phyloP scores from a whole-genome alignment of 2,329 filamentous ascomycete species.

The Colletotrichum gloeosporioides region DNA sequence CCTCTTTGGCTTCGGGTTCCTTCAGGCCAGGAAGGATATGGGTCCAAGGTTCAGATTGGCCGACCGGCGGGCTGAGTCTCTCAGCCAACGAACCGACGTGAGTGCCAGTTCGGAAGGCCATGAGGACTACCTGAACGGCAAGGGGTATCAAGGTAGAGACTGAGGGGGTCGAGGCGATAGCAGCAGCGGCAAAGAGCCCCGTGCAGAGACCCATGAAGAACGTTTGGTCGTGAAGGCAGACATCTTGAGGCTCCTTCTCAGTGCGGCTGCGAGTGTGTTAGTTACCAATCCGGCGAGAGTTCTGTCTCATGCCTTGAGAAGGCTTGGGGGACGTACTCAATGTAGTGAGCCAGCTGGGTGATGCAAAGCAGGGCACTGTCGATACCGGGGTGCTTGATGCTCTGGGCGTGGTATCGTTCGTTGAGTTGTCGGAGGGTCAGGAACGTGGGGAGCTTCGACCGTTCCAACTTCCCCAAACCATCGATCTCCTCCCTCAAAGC shows the following conservation, averaged over 20 bases:
- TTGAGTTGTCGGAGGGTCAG: constrained; percentile 68
- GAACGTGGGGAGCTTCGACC: constrained; percentile 66
- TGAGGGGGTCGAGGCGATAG: constrained; percentile 67
- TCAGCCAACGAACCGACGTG: constrained; percentile 58
- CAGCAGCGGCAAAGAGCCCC: constrained; percentile 72
- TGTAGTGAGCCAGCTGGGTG: constrained; percentile 71
- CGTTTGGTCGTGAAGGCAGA: constrained; percentile 53
- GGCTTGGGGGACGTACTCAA: constrained; percentile 58
- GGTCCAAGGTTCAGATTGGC: constrained; percentile 68
- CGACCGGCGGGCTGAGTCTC: constrained; percentile 41
- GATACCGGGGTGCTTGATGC: constrained; percentile 63
- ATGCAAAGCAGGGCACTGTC: constrained; percentile 70
- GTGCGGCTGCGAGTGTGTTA: constrained; percentile 46
- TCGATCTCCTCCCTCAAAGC: constrained; percentile 67
- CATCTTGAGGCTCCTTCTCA: constrained; percentile 61
- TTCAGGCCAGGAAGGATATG: constrained; percentile 65
- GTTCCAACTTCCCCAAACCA: constrained; percentile 59
- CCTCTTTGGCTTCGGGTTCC: constrained; percentile 54
- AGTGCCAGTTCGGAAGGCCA: constrained; percentile 70
- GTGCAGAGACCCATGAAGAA: constrained; percentile 71
- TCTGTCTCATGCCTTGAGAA: not conserved
- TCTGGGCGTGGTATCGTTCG: constrained; percentile 65
- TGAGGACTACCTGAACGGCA: constrained; percentile 66
- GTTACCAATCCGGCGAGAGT: constrained; percentile 10
- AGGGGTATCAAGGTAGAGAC: constrained; percentile 66